Evolutionary conservation across 2,329 filamentous ascomycete species (phyloP).

Genomic region (Diaporthe sp.): DNA sequence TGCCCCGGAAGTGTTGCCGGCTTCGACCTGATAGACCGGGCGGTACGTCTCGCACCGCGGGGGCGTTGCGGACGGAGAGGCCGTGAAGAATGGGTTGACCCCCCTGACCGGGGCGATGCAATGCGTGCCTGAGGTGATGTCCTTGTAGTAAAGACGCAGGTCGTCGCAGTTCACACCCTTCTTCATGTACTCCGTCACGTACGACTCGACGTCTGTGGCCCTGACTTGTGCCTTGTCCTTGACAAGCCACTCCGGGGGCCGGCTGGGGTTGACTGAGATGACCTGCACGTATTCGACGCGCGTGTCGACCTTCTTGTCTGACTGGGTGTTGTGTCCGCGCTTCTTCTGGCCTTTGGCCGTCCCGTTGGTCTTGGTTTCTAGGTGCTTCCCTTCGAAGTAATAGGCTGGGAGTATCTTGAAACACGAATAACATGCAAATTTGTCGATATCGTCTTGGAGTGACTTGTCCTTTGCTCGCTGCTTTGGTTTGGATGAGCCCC

Average conservation of each 20-base stretch:
- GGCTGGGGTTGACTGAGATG: not conserved
- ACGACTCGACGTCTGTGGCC: constrained; percentile 23
- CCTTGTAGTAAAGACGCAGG: constrained; percentile 38
- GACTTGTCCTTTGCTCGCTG: constrained; percentile 3
- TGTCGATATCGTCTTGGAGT: constrained; percentile 1
- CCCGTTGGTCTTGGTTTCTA: constrained; percentile 25
- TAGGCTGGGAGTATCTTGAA: constrained; percentile 35
- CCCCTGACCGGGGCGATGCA: constrained; percentile 34
- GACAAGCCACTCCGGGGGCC: constrained; percentile 34
- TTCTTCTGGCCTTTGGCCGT: constrained; percentile 27
- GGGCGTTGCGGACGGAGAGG: not conserved
- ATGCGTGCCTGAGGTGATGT: constrained; percentile 30
- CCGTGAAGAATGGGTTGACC: constrained; percentile 34
- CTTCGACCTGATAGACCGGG: constrained; percentile 31
- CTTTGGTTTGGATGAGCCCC: not conserved
- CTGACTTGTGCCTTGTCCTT: constrained; percentile 2
- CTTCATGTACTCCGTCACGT: constrained; percentile 30
- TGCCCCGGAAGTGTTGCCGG: not conserved
- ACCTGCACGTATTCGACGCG: constrained; percentile 39
- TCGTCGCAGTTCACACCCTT: constrained; percentile 33
- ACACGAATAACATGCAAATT: constrained; percentile 37
- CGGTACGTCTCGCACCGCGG: constrained; percentile 4
- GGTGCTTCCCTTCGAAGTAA: constrained; percentile 37
- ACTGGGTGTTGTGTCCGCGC: not conserved
- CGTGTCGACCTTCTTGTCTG: constrained; percentile 39